Evolutionary conservation across 768 basidiomycete genomes (phyloP), one percentile per base, ranked within the genome.

Genomic region (Dictyophora rubrovolvata): DNA sequence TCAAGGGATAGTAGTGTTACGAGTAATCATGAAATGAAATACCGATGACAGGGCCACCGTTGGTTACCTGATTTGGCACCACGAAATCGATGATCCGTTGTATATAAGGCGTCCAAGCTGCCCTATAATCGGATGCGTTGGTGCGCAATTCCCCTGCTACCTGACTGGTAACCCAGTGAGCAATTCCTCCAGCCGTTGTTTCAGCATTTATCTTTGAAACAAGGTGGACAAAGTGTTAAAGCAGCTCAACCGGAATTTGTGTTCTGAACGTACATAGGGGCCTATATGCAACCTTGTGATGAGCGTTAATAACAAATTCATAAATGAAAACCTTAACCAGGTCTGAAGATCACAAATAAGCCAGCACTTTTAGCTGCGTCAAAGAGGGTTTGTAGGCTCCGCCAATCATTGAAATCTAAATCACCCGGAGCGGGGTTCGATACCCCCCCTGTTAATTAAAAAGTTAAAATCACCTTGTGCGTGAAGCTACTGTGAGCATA

Each of bases 281-380:
- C 55, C 59, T 54, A n/a, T 46, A 47, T 16, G 33, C 56, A 48
- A 23, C 1, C 1, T 10, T 18, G 20, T 10, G 48, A 49, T 10
- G 37, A 18, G 20, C 7, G n/a, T 17, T 35, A 17, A 12, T 35
- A 9, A 1, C 22, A 35, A 7, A 23, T 7, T 33, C 20, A 42
- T 3, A 33, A 5, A 28, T n/a, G 12, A 46, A 42, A 42, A 16
- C 49, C n/a, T 20, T 18, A 22, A 77, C 89, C 89, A 59, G 90
- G 90, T 37, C 90, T 80, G 54, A 90, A 74, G 48, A 90, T 80
- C 53, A 92, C 75, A 80, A 84, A 92, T 9, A 93, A 74, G 1
- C 89, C 89, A 6, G 82, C 82, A 9, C 75, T 80, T 62, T 77
- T 81, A 1, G 87, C 87, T 9, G 86, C 85, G 59, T 89, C 85